Conservation (phyloP, 2,329 filamentous ascomycete genomes). For the Ophiostoma angusticollis region DNA sequence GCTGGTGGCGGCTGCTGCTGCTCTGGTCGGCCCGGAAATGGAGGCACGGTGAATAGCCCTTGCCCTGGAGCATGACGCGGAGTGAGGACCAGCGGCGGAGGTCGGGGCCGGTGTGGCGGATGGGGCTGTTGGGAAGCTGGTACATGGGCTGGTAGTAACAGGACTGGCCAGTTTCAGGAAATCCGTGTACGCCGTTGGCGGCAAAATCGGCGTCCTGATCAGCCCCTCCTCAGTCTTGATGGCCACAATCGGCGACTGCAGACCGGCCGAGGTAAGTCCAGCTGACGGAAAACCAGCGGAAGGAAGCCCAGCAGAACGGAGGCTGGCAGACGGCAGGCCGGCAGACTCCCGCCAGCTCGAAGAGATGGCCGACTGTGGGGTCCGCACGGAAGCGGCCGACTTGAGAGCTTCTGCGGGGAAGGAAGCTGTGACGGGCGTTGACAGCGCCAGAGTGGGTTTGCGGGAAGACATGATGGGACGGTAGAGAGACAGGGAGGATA, state of each 20-base stretch:
- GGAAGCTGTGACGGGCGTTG: constrained; percentile 48
- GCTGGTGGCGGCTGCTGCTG: constrained; percentile 33
- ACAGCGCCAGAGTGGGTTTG: constrained; percentile 45
- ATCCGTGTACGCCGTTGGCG: constrained; percentile 79
- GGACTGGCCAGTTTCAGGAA: constrained; percentile 61
- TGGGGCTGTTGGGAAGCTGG: not conserved
- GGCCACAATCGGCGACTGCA: constrained; percentile 29
- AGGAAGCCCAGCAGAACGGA: constrained; percentile 26
- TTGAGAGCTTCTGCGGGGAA: constrained; percentile 33
- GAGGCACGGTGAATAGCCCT: constrained; percentile 7
- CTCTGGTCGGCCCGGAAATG: constrained; percentile 24
- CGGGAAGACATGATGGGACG: constrained; percentile 33
- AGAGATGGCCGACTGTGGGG: constrained; percentile 53
- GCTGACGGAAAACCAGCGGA: constrained; percentile 30
- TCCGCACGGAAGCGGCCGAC: constrained; percentile 41
- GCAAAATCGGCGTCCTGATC: constrained; percentile 76
- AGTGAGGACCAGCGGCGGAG: not conserved
- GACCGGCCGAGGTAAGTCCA: constrained; percentile 25
- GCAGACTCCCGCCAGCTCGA: constrained; percentile 23
- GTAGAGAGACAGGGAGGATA: not conserved
- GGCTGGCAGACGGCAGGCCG: constrained; percentile 26
- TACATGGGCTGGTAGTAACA: constrained; percentile 9
- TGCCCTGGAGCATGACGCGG: too few relatives aligned
- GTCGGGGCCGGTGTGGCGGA: not conserved
- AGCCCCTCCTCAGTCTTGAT: constrained; percentile 57